Evolutionary conservation across 2,329 filamentous ascomycete genomes (phyloP), one percentile per base, ranked within the genome.

Genomic region (Diplodia mutila): DNA sequence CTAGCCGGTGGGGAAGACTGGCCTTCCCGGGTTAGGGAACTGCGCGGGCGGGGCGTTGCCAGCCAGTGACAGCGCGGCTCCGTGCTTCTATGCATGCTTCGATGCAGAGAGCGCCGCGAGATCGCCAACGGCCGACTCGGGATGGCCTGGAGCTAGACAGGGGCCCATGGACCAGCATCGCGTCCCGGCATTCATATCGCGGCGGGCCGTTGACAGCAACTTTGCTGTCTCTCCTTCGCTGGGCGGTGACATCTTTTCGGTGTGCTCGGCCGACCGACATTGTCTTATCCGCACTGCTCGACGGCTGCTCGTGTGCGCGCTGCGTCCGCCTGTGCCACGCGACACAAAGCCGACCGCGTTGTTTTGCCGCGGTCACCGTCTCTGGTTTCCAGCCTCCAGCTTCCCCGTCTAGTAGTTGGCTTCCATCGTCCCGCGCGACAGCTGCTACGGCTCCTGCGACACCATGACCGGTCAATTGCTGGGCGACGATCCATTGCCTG

Each of bases 71-170:
- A 37, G 53, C 42, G 25, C 46, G 25, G 34, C 23, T 12, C 27
- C 29, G 48, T 51, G 39, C 37, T 67, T 67, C 65, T 55, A 67
- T 61, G 65, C 55, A 61, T 57, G 29, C 51, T 67, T 67, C 65
- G 65, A 61, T 67, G 65, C 65, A 67, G 27, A 29, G 39, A 61
- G 37, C 52, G 27, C 39, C 42, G 37, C 46, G 55, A 46, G 48
- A 67, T 61, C 61, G 32, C 48, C 32, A 53, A 51, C 54, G 46
- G 54, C 48, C 55, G 29, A 67, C 64, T 57, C 52, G 52, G 54
- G 54, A 46, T 34, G 52, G 64, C n/a, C 64, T 49, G 5, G 25
- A 34, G 34, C 48, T 54, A 46, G 25, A 27, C 39, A 12, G 46
- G 53, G 39, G 63, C 21, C 32, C 39, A 27, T 42, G 52, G 63